Base-by-base conservation (phyloP, 805 yeast genomes). In the Clavispora vitiphila region DNA sequence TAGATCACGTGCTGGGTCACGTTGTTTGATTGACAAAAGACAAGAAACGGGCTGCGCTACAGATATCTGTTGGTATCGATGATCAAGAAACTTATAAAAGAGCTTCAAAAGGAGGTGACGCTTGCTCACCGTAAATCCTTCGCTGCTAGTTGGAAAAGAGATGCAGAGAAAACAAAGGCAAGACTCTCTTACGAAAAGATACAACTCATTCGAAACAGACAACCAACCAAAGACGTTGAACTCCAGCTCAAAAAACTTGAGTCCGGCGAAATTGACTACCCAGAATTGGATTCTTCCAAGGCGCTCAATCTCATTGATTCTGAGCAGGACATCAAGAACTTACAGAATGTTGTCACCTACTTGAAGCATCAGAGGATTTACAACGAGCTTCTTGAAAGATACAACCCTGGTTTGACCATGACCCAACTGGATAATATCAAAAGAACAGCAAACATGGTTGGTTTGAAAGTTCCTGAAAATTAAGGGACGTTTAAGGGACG, bases 381-480 rank as follows among this genome's bases (percentile, higher is more conserved):
- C 64, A 80, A 78, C 46, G 90, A 82, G 49, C 71, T 91, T 37
- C 69, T 90, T 34, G 93, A 85, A 51, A 74, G 95, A 51, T 93
- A 91, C 62, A 87, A 90, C 55, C 91, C 95, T 3, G 93, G 96
- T 2, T 69, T 83, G 46, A 78, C 78, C 20, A 77, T 84, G 79
- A 75, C 80, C 20, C 95, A 86, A 55, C 76, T 76, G 39, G 96
- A 91, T 46, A 80, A 83, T 42, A 81, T 91, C 21, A 72, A 80
- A 53, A 77, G 76, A 57, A 84, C 96, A 1, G 99, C 98, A 6
- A 74, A 81, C 42, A 76, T 81, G 48, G 99, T 91, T n/a, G 99
- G 99, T 0, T 72, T 91, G 37, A 36, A 52, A n/a, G 63, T 69
- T 14, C 75, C 75, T 8, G 63, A 63, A 40, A 43, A 51, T 21